Percentiles rank a stretch among this genome's conserved stretches.
Conservation (phyloP, 768 basidiomycete genomes). For the Suillus subaureus region DNA sequence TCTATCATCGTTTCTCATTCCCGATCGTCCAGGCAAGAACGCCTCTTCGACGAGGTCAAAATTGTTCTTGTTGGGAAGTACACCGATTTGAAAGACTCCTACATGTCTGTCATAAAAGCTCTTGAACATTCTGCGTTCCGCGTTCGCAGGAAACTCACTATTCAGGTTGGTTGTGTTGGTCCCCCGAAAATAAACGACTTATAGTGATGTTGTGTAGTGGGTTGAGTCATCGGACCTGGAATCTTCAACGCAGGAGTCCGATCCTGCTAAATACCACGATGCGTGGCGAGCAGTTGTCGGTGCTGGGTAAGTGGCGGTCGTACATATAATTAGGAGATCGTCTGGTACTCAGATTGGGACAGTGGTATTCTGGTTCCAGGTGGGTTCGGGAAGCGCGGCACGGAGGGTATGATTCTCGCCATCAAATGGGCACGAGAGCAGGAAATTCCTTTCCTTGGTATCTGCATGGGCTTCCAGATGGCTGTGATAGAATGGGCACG, state of each 20-base stretch:
- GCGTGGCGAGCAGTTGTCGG: slow-evolving; percentile 93
- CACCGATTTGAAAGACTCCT: slow-evolving; percentile 94
- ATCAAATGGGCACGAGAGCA: slow-evolving; percentile 97
- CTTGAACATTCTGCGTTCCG: slow-evolving; percentile 97
- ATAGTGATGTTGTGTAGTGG: slow-evolving; percentile 58
- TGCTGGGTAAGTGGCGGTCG: slow-evolving; percentile 61
- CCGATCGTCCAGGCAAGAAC: slow-evolving; percentile 71
- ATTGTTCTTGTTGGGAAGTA: slow-evolving; percentile 98
- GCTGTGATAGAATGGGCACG: slow-evolving; percentile 96
- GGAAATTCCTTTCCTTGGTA: slow-evolving; percentile 92
- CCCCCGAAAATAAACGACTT: slow-evolving; percentile 11
- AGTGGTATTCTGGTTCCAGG: slow-evolving; percentile 98
- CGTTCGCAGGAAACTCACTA: slow-evolving; percentile 78
- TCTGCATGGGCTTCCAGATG: slow-evolving; percentile 97
- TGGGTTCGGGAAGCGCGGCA: slow-evolving; percentile 91
- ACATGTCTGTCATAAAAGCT: slow-evolving; percentile 97
- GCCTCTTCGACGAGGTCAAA: slow-evolving; percentile 84
- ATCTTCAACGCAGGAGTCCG: slow-evolving; percentile 70
- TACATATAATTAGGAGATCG: neutral
- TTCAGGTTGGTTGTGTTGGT: slow-evolving; percentile 58
- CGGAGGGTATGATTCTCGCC: slow-evolving; percentile 98
- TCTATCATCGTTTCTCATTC: slow-evolving; percentile 7
- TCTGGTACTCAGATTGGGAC: slow-evolving; percentile 15
- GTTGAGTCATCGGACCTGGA: slow-evolving; percentile 95
- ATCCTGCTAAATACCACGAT: slow-evolving; percentile 90